phyloP scores from a whole-genome alignment of 192 early-diverging fungal species.

The Mortierella hygrophila region DNA sequence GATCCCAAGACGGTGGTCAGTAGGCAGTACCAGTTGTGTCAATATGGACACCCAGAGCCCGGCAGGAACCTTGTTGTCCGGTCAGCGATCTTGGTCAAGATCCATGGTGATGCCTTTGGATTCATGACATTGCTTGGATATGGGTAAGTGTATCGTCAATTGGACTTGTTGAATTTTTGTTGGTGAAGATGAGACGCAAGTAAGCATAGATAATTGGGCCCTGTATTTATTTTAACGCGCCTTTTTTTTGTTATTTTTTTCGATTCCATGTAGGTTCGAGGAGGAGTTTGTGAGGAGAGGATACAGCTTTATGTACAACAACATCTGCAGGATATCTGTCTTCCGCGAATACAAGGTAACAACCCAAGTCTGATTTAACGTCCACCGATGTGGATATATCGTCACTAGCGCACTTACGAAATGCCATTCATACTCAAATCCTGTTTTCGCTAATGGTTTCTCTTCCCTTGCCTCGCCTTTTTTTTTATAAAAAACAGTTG shows the following conservation, averaged over 20 bases:
- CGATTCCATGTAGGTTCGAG: conserved; percentile 21
- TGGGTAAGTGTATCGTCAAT: conserved; percentile 12
- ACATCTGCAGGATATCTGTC: conserved; percentile 54
- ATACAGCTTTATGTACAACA: conserved; percentile 54
- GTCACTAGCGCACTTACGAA: too few species aligned
- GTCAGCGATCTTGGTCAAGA: conserved; percentile 51
- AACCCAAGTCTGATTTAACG: too few species aligned
- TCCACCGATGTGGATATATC: not conserved
- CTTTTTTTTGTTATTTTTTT: not conserved
- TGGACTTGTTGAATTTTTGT: not conserved
- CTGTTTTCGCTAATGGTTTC: not conserved
- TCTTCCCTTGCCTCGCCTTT: not conserved
- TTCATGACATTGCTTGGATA: conserved; percentile 46
- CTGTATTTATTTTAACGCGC: not conserved
- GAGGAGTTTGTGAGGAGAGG: conserved; percentile 51
- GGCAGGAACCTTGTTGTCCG: conserved; percentile 45
- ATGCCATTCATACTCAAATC: not conserved
- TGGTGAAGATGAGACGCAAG: not conserved
- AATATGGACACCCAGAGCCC: conserved; percentile 51
- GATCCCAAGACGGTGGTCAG: conserved; percentile 22
- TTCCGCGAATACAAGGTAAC: conserved; percentile 53
- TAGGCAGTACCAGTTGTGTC: conserved; percentile 47
- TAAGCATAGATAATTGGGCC: not conserved
- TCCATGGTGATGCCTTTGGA: conserved; percentile 48
- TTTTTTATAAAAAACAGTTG: conserved; percentile 20